Evolutionary conservation across 1,284 basidiomycete genomes (phyloP), one percentile per base, ranked within the genome.

Genomic region (Ustilago esculenta): DNA sequence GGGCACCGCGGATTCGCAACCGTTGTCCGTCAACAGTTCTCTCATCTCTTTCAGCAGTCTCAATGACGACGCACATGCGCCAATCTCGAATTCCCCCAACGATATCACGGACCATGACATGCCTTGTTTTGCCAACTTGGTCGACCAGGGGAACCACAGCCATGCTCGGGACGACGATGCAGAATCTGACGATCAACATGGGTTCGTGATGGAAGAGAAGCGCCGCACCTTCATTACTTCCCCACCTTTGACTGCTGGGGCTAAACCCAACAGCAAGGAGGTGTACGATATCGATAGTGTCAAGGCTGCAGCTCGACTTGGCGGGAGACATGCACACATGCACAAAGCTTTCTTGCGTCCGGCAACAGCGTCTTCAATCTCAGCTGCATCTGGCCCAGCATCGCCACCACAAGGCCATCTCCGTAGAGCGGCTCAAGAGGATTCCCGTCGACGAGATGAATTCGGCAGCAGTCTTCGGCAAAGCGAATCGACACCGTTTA

Each of bases 251-350:
- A 45, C 61, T 24, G 68, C 68, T 0, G 53, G 48, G 9, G 32
- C 50, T 14, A 37, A 23, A 34, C 25, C 57, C 36, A 50, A 52
- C 34, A 61, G 39, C 25, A 71, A 45, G 20, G 42, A 71, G 34
- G 61, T 71, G 5, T 71, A 71, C 35, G 61, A 66, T n/a, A 34
- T 71, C 33, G 68, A 71, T 37, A 50, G 33, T n/a, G 61, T 71
- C 29, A 65, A 61, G 27, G 68, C 68, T 10, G 68, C 68, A 6
- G 68, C 68, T 15, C 40, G 45, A 17, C 11, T 71, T 6, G 57
- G 46, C 8, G 30, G 18, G 0, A 39, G 44, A 12, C 39, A 43
- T 2, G 18, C 8, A n/a, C 47, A 40, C 4, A 11, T 36, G 25
- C 44, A 39, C 29, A 55, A 30, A 21, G 17, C 42, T 1, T 36